Evolutionary conservation across 2,329 filamentous ascomycete species (phyloP), one percentile per base, ranked within the genome.

Genomic region (Diaporthe caulivora): DNA sequence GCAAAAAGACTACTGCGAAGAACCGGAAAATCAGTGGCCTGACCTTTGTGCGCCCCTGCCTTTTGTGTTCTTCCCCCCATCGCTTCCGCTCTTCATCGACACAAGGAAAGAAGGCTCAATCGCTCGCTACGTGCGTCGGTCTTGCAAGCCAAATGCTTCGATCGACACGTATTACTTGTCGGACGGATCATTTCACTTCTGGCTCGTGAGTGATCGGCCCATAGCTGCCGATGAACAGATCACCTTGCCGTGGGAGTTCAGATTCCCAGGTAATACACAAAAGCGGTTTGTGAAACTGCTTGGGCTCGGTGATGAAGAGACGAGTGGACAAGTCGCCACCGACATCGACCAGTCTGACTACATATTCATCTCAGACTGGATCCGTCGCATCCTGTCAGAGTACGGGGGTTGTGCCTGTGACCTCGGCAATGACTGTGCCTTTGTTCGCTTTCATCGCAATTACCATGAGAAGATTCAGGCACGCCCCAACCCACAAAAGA

Each of bases 21-120:
- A 93, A 70, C 85, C 88, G 1, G 87, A 87, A 40, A 94, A 93
- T 77, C 86, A 91, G 11, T 95, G 92, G 92, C 84, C 88, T 44
- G 92, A 93, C 69, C 82, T 94, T 15, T 88, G 86, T 18, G 90
- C 89, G 3, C 90, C 91, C 4, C 83, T 91, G 2, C 94, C 94
- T 0, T 95, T 95, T 78, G 93, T 96, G 31, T 94, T 95, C 80
- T 96, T 98, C 82, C 95, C 97, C 79, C 94, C 95, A 1, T 89
- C 92, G 73, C 90, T 98, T 11, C 96, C 96, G 0, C 89, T 99
- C 17, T 98, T 95, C 83, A 97, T 99, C 79, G 97, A 98, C 82
- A 97, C 95, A 13, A 90, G 97, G 74, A 91, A 90, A 80, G 95
- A 97, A 84, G 97, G 96, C 29, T 98, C 94, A 6, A 86, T 91